Conservation (phyloP, 495 filamentous ascomycete genomes). For the Astrothelium macrocarpum region DNA sequence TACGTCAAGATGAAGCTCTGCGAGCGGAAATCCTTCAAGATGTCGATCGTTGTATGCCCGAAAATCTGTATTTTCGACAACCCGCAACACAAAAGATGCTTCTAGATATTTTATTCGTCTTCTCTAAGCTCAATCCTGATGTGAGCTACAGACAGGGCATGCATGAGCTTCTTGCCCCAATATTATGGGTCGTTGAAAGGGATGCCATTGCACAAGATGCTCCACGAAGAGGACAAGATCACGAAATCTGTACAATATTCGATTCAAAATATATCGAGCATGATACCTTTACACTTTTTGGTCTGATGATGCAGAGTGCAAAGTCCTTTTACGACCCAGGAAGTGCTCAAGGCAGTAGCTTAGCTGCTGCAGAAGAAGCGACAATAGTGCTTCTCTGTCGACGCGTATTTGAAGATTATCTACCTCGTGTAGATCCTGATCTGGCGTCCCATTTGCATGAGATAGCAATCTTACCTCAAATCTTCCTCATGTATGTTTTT, state of each 20-base stretch:
- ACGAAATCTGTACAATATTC: slow-evolving; percentile 40
- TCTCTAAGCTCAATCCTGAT: slow-evolving; percentile 83
- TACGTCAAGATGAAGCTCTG: slow-evolving; percentile 73
- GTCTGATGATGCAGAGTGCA: slow-evolving; percentile 73
- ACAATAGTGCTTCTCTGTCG: slow-evolving; percentile 79
- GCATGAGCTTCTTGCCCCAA: slow-evolving; percentile 88
- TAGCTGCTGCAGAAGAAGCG: slow-evolving; percentile 45
- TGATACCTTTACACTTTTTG: slow-evolving; percentile 81
- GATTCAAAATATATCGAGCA: slow-evolving; percentile 72
- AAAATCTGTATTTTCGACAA: slow-evolving; percentile 81
- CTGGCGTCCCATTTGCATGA: slow-evolving; percentile 72
- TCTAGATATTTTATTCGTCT: slow-evolving; percentile 83
- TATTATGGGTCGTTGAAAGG: slow-evolving; percentile 76
- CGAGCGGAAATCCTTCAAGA: slow-evolving; percentile 91
- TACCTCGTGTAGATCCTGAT: slow-evolving; percentile 69
- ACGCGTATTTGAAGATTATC: slow-evolving; percentile 70
- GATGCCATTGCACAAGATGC: slow-evolving; percentile 52
- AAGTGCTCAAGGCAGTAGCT: slow-evolving; percentile 30
- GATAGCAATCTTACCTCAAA: slow-evolving; percentile 88
- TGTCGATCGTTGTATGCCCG: slow-evolving; percentile 85
- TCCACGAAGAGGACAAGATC: slow-evolving; percentile 18
- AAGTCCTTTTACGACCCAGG: slow-evolving; percentile 77
- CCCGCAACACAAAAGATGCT: slow-evolving; percentile 70
- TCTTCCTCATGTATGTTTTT: slow-evolving; percentile 78
- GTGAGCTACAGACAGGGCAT: slow-evolving; percentile 92